These are phyloP conservation scores for Aureobasidium subglaciale DNA, from an alignment of 2,329 filamentous ascomycete species.

Conservation along the genomic window DNA sequence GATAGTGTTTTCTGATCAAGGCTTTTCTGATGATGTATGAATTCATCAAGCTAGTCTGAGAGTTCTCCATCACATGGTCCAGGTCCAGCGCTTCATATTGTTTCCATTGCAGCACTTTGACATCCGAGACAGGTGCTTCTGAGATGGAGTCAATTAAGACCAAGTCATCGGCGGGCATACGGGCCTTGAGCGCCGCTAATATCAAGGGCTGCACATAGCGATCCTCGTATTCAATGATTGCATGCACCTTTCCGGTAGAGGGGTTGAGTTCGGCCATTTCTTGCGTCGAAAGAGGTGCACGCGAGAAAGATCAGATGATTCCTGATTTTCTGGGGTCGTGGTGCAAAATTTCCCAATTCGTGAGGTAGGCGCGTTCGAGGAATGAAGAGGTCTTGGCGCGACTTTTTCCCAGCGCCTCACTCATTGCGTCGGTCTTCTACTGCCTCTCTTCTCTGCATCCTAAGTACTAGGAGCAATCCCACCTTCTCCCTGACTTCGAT, in stretches of 20 bases:
- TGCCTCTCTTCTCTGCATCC: too few species aligned
- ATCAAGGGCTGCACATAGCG: constrained; percentile 84
- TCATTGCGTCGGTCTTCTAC: too few species aligned
- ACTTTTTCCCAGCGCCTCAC: neutral
- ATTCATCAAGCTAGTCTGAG: constrained; percentile 63
- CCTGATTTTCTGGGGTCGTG: neutral
- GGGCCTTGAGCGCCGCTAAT: constrained; percentile 58
- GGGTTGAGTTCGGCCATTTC: neutral
- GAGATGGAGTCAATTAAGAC: constrained; percentile 45
- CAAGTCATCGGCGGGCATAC: constrained; percentile 45
- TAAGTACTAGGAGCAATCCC: too few species aligned
- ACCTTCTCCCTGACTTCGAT: neutral
- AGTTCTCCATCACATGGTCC: constrained; percentile 58
- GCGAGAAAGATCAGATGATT: neutral
- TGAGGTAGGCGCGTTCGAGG: neutral
- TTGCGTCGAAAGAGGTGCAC: neutral
- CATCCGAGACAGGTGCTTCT: constrained; percentile 40
- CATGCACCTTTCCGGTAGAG: neutral
- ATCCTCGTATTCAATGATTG: constrained; percentile 72
- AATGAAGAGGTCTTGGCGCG: neutral
- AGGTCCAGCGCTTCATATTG: constrained; percentile 88
- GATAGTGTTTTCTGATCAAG: constrained; percentile 90
- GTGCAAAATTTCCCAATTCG: constrained; percentile 1
- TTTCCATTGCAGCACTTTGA: constrained; percentile 65
- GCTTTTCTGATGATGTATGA: constrained; percentile 95